A percentile compares a stretch with the other conserved stretches of the same genome.
Evolutionary conservation across 108 stramenopile species (phyloP).

Genomic region (Discostella stelligeroides): DNA sequence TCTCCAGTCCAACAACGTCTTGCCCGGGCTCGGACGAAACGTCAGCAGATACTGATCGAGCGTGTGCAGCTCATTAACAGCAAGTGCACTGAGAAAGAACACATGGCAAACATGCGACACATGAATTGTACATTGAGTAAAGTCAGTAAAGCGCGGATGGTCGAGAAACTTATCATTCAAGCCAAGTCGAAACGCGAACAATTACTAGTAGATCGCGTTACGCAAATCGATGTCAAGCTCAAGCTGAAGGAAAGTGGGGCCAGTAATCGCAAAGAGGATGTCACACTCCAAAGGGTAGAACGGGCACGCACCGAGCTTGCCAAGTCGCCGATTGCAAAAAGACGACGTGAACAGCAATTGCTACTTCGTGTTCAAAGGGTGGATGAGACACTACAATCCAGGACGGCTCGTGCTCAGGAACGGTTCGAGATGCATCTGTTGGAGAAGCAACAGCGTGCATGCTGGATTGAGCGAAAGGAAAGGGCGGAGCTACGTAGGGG

Average conservation of each 20-base stretch:
- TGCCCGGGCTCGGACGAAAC: slow-evolving; percentile 18
- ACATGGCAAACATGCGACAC: slow-evolving; percentile 21
- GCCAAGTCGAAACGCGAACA: slow-evolving; percentile 19
- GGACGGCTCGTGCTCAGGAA: slow-evolving; percentile 2
- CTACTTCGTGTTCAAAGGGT: slow-evolving; percentile 7
- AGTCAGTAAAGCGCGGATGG: slow-evolving; percentile 13
- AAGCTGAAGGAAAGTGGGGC: slow-evolving; percentile 23
- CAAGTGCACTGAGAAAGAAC: slow-evolving; percentile 18
- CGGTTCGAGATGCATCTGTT: slow-evolving; percentile 14
- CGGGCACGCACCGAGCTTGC: slow-evolving; percentile 21
- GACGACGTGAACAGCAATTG: slow-evolving; percentile 21
- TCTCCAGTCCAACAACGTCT: slow-evolving; percentile 35
- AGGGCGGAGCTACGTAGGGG: slow-evolving; percentile 29
- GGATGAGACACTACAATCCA: slow-evolving; percentile 13
- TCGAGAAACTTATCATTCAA: too few species aligned
- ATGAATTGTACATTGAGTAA: slow-evolving; percentile 11
- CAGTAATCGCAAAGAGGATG: slow-evolving; percentile 25
- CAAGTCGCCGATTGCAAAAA: slow-evolving; percentile 21
- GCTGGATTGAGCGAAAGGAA: slow-evolving; percentile 30
- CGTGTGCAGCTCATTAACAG: slow-evolving; percentile 1
- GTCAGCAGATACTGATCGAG: slow-evolving; percentile 14
- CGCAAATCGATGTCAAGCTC: slow-evolving; percentile 3
- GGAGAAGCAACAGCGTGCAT: slow-evolving; percentile 34
- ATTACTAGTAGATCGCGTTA: slow-evolving; percentile 1
- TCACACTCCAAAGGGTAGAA: slow-evolving; percentile 7